Evolutionary conservation across 148 eudicot genomes (phyloP), one percentile per base, ranked within the genome.

Genomic region (Polygonum maritimum): DNA sequence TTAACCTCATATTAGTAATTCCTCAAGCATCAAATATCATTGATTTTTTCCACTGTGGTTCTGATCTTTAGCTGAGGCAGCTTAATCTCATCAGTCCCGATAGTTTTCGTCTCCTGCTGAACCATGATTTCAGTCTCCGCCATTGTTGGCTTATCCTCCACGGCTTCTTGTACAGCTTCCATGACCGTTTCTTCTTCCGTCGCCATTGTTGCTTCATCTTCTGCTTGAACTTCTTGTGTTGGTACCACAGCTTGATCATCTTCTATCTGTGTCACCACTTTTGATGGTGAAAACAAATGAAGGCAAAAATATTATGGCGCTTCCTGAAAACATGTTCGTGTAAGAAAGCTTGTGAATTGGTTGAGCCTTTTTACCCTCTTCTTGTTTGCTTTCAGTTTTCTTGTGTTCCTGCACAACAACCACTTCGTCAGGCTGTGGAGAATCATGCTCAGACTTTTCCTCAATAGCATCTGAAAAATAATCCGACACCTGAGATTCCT

Each of bases 401-500:
- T 38, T 38, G 73, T 36, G 7, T 39, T 38, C 52, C 7, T 72
- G 26, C 14, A n/a, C 54, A 40, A 39, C 74, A 4, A 39, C 47
- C 15, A 19, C 74, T 4, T 44, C 74, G 18, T 35, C 74, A 51
- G 7, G 74, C 44, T 39, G 74, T 10, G 60, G 72, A 3, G 78
- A 33, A 22, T 77, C 79, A 19, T 48, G 49, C 45, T 39, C 74
- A 11, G 74, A 65, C 51, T 33, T 60, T 35, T 67, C 78, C 12
- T 76, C 74, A 71, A 40, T 16, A 35, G 51, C 79, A 12, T 62
- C 44, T 7, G 74, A 72, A 3, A 41, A 72, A 38, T 72, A 44
- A 44, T 72, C 75, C 33, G 75, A 72, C 16, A 3, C 52, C n/a
- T 69, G 74, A 33, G 74, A 48, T 51, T 77, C 79, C 39, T 49